Base-by-base conservation (phyloP, 352 stramenopile genomes). In the Phytophthora pisi region DNA sequence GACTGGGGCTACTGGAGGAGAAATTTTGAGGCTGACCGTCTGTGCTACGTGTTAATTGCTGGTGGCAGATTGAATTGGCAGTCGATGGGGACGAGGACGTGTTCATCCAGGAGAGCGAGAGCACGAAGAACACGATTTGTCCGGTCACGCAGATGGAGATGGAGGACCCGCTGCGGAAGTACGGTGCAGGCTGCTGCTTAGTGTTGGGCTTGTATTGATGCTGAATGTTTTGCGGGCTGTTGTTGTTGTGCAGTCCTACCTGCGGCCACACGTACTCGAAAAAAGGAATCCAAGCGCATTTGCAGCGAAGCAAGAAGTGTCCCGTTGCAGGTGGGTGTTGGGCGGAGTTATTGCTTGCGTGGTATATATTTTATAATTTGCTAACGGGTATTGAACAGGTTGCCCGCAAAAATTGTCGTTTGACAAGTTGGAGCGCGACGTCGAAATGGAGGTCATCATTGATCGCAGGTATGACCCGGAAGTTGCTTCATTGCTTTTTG, bases 381-480 rank as follows among this genome's bases (percentile, higher is more conserved):
- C 16, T 70, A 34, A 70, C 24, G 30, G 20, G 20, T 45, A 51
- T 26, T 5, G 5, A 59, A 3, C 58, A 95, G 88, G 88, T 11
- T 96, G 88, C 47, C 86, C 79, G 5, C 77, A 93, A 23, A 79
- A 82, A 46, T 57, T 96, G 34, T 57, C 67, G 16, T 72, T 90
- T 49, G 68, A 72, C 18, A 81, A 66, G 15, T 77, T 96, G 40
- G 88, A 96, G 67, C 88, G 86, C 46, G 84, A 96, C 46, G 85
- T 96, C 45, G 86, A 95, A 70, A 96, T 96, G 85, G 88, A 96
- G 58, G 82, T 96, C 20, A 79, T 93, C 46, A 81, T 93, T 65
- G 79, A 63, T n/a, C 75, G 79, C 50, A 75, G 66, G 84, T 92
- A 66, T 43, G 61, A 66, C 6, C n/a, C 13, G 40, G 42, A 5